Evolutionary conservation across 805 yeast genomes (phyloP), one percentile per base, ranked within the genome.

Genomic region (Kodamaea sagamina): DNA sequence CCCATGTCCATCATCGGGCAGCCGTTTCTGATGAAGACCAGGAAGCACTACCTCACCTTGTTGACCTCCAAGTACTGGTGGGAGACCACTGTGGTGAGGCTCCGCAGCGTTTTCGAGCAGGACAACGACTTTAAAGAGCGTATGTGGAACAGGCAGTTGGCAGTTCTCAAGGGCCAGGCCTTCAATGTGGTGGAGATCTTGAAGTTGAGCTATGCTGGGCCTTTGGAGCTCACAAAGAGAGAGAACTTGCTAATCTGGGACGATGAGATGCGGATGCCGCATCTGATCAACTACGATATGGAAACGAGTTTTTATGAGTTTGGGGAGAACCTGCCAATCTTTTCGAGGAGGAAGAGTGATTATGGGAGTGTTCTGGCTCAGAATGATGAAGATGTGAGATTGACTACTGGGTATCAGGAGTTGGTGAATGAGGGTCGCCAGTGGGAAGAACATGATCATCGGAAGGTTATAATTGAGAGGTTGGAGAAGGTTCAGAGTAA

Each of bases 81-180:
- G 92, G 84, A 81, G 49, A 77, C 77, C 32, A 70, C 82, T 1
- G 66, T 75, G 1, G 49, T 60, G 2, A 64, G 71, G 37, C 65
- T 84, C 34, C 68, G 74, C 16, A 66, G 69, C 22, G 59, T 79
- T 37, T 79, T 82, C 48, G 62, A 72, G 37, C 65, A 74, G 31
- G 89, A 84, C 54, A 57, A 71, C 0, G 86, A 82, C 44, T 84
- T 82, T 58, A 80, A 76, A 47, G 78, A 77, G 43, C 62, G 87
- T 32, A 74, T 83, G 81, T 85, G 86, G 81, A 67, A 61, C 22
- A 76, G 77, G 46, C 90, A 85, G 52, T 69, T 84, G 68, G 82
- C 86, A 0, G 84, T 85, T 2, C 54, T 84, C 54, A 84, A 84
- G 55, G 92, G 90, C 0, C 90, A 85, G 55, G 87, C 90, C 0